Percentiles rank a stretch among this genome's conserved stretches.
phyloP scores from a whole-genome alignment of 2,329 filamentous ascomycete genomes.

The Cryphonectria carpinicola region DNA sequence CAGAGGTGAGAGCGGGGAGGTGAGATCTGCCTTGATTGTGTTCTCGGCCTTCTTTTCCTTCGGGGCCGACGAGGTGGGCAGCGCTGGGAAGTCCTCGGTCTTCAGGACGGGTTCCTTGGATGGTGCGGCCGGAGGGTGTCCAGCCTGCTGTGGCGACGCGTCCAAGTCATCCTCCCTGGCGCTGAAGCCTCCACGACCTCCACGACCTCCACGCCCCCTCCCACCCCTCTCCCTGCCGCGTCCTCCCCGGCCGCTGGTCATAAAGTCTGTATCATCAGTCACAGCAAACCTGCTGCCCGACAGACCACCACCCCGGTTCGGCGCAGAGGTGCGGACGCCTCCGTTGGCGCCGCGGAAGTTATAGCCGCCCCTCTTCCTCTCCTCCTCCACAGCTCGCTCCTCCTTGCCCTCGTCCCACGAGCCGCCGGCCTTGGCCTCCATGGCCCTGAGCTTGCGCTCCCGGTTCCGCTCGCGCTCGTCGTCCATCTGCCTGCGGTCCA shows the following conservation, averaged over 20 bases:
- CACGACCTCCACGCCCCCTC: slow-evolving; percentile 39
- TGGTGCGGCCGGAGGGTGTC: slow-evolving; percentile 20
- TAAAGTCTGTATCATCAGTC: slow-evolving; percentile 36
- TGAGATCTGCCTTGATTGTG: slow-evolving; percentile 30
- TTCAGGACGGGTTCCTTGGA: slow-evolving; percentile 39
- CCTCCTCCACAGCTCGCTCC: slow-evolving; percentile 46
- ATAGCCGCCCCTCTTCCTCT: slow-evolving; percentile 36
- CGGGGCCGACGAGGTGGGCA: slow-evolving; percentile 36
- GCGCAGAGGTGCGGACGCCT: slow-evolving; percentile 45
- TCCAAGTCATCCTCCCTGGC: slow-evolving; percentile 15
- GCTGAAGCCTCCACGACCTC: slow-evolving; percentile 37
- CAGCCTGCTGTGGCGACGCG: slow-evolving; percentile 5
- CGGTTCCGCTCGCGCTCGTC: slow-evolving; percentile 64
- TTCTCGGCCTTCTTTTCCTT: slow-evolving; percentile 28
- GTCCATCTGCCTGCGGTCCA: slow-evolving; percentile 55
- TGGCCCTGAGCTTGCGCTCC: slow-evolving; percentile 63
- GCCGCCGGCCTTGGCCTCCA: slow-evolving; percentile 55
- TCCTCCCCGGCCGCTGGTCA: slow-evolving; percentile 39
- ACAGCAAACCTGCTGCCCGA: slow-evolving; percentile 48
- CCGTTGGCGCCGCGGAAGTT: slow-evolving; percentile 46
- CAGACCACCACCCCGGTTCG: slow-evolving; percentile 40
- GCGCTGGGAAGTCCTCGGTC: slow-evolving; percentile 46
- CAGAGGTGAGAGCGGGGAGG: slow-evolving; percentile 43
- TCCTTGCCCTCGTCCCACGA: slow-evolving; percentile 65
- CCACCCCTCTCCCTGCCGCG: slow-evolving; percentile 38